These are phyloP conservation scores for Hypoxylon sp. DNA, from an alignment of 2,329 filamentous ascomycete species.

Conservation along the genomic window DNA sequence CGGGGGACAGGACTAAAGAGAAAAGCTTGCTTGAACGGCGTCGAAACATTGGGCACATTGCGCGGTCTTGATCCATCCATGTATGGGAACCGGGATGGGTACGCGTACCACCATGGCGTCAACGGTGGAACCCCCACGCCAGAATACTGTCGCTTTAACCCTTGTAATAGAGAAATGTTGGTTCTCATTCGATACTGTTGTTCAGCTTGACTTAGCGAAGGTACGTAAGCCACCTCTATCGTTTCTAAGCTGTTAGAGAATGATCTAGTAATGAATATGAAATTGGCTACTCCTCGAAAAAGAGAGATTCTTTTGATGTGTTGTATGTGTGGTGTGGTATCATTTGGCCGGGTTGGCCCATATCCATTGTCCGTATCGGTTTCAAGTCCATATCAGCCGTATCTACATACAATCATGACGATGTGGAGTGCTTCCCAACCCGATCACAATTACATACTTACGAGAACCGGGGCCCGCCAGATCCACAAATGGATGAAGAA, in stretches of 20 bases:
- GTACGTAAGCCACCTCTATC: constrained; percentile 24
- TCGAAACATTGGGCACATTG: constrained; percentile 10
- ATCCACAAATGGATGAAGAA: constrained; percentile 31
- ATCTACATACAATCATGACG: constrained; percentile 9
- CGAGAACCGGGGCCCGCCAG: constrained; percentile 25
- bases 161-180: constrained; percentile 4
- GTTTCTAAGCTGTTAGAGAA: constrained; percentile 14
- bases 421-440: constrained; percentile 25
- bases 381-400: constrained; percentile 29
- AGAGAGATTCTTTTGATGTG: constrained; percentile 16
- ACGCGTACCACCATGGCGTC: constrained; percentile 39
- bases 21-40: constrained; percentile 42
- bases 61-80: constrained; percentile 19
- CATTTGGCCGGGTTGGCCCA: constrained; percentile 17
- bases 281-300: background rate
- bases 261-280: constrained; percentile 7
- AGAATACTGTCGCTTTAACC: constrained; percentile 13
- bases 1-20: constrained; percentile 10
- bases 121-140: constrained; percentile 32
- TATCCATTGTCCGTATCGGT: constrained; percentile 8
- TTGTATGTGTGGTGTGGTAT: background rate
- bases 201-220: constrained; percentile 13
- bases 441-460: constrained; percentile 16
- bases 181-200: constrained; percentile 25
- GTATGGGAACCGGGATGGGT: constrained; percentile 19